phyloP scores from a whole-genome alignment of 2,329 filamentous ascomycete genomes.

The Colletotrichum salicis region DNA sequence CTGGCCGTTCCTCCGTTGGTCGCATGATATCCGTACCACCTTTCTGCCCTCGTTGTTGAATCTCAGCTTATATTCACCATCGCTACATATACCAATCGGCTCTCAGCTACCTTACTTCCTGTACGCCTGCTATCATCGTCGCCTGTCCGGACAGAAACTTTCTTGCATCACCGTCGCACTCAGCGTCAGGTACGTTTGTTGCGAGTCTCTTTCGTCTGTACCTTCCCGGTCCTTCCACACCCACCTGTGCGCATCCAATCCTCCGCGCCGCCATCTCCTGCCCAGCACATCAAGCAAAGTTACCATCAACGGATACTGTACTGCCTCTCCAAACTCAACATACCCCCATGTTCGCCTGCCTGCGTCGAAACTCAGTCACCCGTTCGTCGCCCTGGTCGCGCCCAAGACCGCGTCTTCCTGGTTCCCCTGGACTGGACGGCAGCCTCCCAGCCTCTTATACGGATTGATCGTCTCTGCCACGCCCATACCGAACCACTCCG shows the following conservation, averaged over 20 bases:
- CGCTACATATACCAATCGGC: background rate
- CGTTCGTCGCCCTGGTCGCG: slow-evolving; percentile 5
- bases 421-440: slow-evolving; percentile 23
- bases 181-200: slow-evolving; percentile 19
- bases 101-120: background rate
- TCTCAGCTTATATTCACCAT: background rate
- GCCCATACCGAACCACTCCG: slow-evolving; percentile 11
- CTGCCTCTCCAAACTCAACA: slow-evolving; percentile 26
- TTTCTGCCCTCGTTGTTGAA: background rate
- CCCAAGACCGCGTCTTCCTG: slow-evolving; percentile 8
- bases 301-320: slow-evolving; percentile 26
- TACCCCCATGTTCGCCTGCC: slow-evolving; percentile 29
- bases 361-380: slow-evolving; percentile 20
- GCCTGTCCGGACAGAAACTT: background rate
- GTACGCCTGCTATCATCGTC: background rate
- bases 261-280: slow-evolving; percentile 14
- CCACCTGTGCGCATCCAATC: slow-evolving; percentile 2
- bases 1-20: background rate
- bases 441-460: slow-evolving; percentile 5
- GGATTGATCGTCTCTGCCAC: slow-evolving; percentile 18
- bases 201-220: slow-evolving; percentile 14
- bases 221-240: slow-evolving; percentile 5
- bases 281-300: slow-evolving; percentile 7
- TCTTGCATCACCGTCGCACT: slow-evolving; percentile 6
- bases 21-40: background rate